Evolutionary conservation across 176 grass and related monocot genomes (phyloP).

Genomic region (Eleusine indica): DNA sequence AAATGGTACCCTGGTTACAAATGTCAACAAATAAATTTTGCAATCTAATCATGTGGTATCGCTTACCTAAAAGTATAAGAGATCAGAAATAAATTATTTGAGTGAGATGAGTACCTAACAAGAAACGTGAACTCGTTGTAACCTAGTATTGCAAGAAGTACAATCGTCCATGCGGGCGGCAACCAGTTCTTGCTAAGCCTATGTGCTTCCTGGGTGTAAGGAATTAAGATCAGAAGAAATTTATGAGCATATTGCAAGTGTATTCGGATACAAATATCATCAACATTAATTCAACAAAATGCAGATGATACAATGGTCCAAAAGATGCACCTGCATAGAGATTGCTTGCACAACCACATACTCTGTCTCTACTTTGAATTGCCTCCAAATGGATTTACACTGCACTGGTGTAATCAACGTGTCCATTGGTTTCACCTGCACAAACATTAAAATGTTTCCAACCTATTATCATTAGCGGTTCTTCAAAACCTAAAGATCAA

Average conservation of each 20-base stretch:
- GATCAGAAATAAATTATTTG: slow-evolving; percentile 9
- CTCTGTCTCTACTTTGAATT: slow-evolving; percentile 79
- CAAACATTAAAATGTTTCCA: slow-evolving; percentile 10
- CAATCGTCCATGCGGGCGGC: slow-evolving; percentile 74
- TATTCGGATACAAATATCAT: neutral
- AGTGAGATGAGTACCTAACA: slow-evolving; percentile 60
- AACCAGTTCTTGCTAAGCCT: slow-evolving; percentile 58
- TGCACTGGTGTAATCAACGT: slow-evolving; percentile 79
- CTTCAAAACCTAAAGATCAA: slow-evolving; percentile 20
- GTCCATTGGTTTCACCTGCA: slow-evolving; percentile 66
- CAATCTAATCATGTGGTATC: neutral
- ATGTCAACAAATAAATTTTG: slow-evolving; percentile 7
- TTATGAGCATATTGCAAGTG: slow-evolving; percentile 5
- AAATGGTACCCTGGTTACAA: neutral
- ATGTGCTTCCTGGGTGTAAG: slow-evolving; percentile 61
- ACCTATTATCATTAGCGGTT: slow-evolving; percentile 11
- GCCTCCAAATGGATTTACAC: slow-evolving; percentile 82
- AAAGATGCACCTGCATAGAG: slow-evolving; percentile 44
- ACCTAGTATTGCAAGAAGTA: slow-evolving; percentile 67
- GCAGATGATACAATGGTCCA: neutral
- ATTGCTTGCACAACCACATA: slow-evolving; percentile 80
- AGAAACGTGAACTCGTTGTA: slow-evolving; percentile 88
- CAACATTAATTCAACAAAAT: slow-evolving; percentile 29
- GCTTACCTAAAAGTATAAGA: neutral
- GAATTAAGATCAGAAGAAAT: slow-evolving; percentile 3